Conservation (phyloP, 2,329 filamentous ascomycete genomes). For the Knoxdaviesia proteae region DNA sequence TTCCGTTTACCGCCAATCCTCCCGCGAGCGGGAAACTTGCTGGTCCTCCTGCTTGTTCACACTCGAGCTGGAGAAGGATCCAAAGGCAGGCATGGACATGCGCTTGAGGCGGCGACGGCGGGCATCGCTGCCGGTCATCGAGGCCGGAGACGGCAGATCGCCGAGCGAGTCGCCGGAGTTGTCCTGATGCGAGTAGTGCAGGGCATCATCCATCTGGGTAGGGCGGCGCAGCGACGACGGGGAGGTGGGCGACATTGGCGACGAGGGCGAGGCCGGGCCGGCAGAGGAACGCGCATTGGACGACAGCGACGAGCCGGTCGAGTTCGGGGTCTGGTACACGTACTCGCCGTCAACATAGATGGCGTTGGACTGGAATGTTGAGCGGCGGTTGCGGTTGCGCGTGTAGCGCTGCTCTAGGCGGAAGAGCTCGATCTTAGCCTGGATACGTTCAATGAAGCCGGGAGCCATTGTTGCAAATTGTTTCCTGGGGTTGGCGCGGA, state of each 20-base stretch:
- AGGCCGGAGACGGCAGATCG: background rate
- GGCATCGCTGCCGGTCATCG: background rate
- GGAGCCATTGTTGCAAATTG: conserved; percentile 20
- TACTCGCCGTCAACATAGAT: conserved; percentile 94
- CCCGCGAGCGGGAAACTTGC: too few species aligned
- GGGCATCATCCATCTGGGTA: background rate
- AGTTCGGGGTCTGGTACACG: conserved; percentile 49
- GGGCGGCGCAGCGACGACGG: background rate
- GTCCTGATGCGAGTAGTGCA: too few species aligned
- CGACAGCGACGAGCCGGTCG: conserved; percentile 28
- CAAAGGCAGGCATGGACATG: conserved; percentile 4
- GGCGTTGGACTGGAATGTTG: conserved; percentile 72
- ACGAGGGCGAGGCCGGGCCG: background rate
- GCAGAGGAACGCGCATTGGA: background rate
- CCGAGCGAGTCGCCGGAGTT: too few species aligned
- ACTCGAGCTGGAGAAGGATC: background rate
- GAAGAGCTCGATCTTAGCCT: conserved; percentile 69
- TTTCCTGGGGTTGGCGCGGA: background rate
- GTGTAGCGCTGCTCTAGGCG: conserved; percentile 91
- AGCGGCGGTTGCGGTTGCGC: conserved; percentile 65
- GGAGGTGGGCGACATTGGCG: background rate
- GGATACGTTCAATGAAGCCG: conserved; percentile 36
- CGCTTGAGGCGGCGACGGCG: conserved; percentile 1
- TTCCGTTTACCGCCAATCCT: too few species aligned
- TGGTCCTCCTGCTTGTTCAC: background rate